Evolutionary conservation across 257 asterid species (phyloP).

Genomic region (Capsicum chinense): DNA sequence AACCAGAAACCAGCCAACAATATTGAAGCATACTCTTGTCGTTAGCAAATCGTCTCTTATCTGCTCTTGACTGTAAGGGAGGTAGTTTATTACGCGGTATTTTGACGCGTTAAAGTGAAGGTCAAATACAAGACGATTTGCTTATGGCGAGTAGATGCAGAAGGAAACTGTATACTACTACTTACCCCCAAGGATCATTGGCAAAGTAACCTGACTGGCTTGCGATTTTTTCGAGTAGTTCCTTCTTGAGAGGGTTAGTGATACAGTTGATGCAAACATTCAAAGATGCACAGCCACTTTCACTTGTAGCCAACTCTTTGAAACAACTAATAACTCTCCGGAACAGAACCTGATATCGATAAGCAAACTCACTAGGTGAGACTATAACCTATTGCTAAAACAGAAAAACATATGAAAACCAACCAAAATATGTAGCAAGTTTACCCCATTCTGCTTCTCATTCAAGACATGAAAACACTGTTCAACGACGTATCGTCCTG

Average conservation of each 20-base stretch:
- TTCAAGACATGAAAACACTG: constrained; percentile 38
- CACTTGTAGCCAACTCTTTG: constrained; percentile 3
- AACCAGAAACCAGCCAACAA: no score
- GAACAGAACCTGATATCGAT: background rate
- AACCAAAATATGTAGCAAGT: background rate
- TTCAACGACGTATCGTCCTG: constrained; percentile 35
- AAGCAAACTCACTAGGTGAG: background rate
- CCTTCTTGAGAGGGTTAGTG: background rate
- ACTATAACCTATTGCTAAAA: background rate
- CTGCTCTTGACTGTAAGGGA: background rate
- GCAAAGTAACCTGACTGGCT: constrained; percentile 6
- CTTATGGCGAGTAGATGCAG: background rate
- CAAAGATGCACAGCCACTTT: constrained; percentile 21
- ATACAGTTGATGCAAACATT: constrained; percentile 13
- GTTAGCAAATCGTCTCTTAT: background rate
- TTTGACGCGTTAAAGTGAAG: background rate
- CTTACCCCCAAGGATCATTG: constrained; percentile 18
- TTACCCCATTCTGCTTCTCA: constrained; percentile 41
- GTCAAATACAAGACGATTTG: background rate
- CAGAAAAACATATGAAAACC: background rate
- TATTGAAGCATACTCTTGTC: background rate
- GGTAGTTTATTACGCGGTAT: background rate
- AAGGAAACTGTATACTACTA: background rate
- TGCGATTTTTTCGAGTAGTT: background rate
- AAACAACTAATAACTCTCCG: background rate